A percentile compares a stretch with the other conserved stretches of the same genome.
These are phyloP conservation scores for Tagetes patula DNA, from an alignment of 129 eudicot genomes.

Conservation along the genomic window DNA sequence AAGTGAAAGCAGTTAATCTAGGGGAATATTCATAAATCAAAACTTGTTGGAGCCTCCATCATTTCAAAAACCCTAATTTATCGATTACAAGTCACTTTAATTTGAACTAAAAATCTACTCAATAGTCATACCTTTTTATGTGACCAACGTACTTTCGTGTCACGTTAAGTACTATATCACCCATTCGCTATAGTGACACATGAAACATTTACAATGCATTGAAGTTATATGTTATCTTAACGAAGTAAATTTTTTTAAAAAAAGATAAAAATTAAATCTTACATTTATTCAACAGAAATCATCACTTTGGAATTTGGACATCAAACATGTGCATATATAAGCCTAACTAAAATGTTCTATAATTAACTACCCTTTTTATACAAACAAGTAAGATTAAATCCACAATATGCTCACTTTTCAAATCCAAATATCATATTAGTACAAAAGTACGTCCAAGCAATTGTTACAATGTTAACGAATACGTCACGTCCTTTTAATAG, in stretches of 20 bases:
- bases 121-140: constrained; percentile 7
- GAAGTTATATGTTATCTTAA: no score
- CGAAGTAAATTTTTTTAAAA: background rate
- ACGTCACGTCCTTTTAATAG: constrained; percentile 12
- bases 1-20: constrained; percentile 30
- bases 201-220: no score
- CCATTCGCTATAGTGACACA: background rate
- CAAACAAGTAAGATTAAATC: constrained; percentile 25
- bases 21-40: constrained; percentile 17
- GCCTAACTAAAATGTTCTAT: constrained; percentile 36
- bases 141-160: background rate
- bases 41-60: constrained; percentile 34
- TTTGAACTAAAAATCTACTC: constrained; percentile 5
- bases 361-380: constrained; percentile 30
- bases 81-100: constrained; percentile 22
- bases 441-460: constrained; percentile 1
- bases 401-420: constrained; percentile 26
- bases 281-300: background rate
- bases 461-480: background rate
- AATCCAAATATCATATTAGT: constrained; percentile 19
- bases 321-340: constrained; percentile 31
- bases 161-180: background rate
- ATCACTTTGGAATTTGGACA: constrained; percentile 10
- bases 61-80: constrained; percentile 23
- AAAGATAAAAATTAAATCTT: background rate